Base-by-base conservation (phyloP, 129 eudicot genomes). In the sunflower (Helianthus annuus) region DNA sequence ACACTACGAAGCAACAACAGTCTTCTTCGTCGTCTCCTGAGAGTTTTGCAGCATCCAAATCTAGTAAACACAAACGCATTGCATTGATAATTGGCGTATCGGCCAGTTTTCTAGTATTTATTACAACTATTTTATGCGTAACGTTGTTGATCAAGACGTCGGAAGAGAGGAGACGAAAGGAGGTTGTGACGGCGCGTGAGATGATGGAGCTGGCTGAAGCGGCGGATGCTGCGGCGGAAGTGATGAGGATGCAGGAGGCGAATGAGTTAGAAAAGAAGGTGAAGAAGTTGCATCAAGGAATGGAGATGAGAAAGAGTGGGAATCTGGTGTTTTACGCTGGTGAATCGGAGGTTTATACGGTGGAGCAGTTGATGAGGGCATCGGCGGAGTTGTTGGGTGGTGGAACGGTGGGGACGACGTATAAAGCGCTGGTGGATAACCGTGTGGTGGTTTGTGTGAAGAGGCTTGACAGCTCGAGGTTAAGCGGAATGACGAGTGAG, bases 341-440 rank as follows among this genome's bases (percentile, higher is more conserved):
- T 2, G 97, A 89, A 78, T 74, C 76, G 66, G 75, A 76, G 59
- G 75, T 77, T 58, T 92, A 82, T 48, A 78, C 93, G 61, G 58
- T 89, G 83, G 97, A 89, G 75, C 93, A 92, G 85, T 78, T 92
- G 72, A 92, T 92, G 97, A 84, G 85, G 44, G 93, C 91, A 0
- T 72, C 91, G 1, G 96, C 94, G 1, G 96, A 92, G 91, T 64
- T 92, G 54, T 17, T 92, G 9, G 97, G 97, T 4, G 79, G 78
- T 36, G 97, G 97, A 17, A 83, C 84, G 0, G 55, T 86, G 58
- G 97, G 94, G 36, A 75, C 89, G 1, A 92, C 97, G 3, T 92
- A 92, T 68, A 92, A 92, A 85, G 97, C 94, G 49, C 72, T 86
- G 77, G 82, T 92, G 19, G 97, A 89, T 38, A 86, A 78, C 72